These are phyloP conservation scores for Xylaria flabelliformis DNA, from an alignment of 495 filamentous ascomycete genomes.

Conservation along the genomic window DNA sequence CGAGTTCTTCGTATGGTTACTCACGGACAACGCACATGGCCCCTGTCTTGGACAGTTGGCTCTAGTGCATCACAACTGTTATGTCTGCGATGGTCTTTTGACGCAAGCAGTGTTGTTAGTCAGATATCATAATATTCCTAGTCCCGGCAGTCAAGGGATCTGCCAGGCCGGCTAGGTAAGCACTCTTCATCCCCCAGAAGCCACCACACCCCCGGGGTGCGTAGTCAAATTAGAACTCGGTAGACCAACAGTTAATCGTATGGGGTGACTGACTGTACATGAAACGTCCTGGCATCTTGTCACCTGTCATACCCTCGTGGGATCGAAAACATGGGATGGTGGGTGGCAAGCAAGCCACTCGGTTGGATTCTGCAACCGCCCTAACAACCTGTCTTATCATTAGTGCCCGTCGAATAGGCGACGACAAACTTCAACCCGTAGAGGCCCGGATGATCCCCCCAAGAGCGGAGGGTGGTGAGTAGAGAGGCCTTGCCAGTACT, in stretches of 20 bases:
- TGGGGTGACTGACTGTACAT: not conserved
- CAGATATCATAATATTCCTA: not conserved
- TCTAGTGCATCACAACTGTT: not conserved
- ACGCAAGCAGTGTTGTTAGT: not conserved
- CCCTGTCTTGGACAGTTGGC: not conserved
- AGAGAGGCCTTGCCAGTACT: not conserved
- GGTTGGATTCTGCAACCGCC: slow-evolving; percentile 18
- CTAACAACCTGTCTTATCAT: not conserved
- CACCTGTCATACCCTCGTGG: slow-evolving; percentile 11
- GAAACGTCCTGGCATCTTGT: slow-evolving; percentile 8
- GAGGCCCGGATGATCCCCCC: not conserved
- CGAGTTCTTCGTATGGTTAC: not conserved
- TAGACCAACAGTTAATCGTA: not conserved
- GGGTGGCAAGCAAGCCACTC: not conserved
- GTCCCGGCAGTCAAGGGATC: slow-evolving; percentile 15
- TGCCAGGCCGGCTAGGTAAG: not conserved
- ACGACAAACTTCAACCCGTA: not conserved
- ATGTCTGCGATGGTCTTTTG: not conserved
- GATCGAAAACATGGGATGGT: slow-evolving; percentile 13
- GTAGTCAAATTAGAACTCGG: not conserved
- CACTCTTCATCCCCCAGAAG: slow-evolving; percentile 1
- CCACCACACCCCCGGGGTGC: slow-evolving; percentile 1
- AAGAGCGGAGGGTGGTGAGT: slow-evolving; percentile 6
- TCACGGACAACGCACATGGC: not conserved
- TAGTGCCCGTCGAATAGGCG: slow-evolving; percentile 7